phyloP scores from a whole-genome alignment of 2,329 filamentous ascomycete species.

The Penicillium sp. region DNA sequence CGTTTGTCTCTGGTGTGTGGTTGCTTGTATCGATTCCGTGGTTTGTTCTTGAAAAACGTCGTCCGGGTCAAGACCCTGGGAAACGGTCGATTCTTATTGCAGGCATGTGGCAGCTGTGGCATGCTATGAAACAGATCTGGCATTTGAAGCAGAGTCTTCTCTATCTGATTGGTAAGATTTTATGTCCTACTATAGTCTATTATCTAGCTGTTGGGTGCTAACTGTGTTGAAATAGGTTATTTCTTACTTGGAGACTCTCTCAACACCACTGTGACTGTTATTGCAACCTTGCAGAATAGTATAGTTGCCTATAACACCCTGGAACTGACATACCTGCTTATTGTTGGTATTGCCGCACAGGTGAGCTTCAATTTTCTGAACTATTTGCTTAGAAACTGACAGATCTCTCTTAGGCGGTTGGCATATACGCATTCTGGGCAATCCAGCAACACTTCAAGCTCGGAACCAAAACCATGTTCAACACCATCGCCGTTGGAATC shows the following conservation, averaged over 20 bases:
- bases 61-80: slow-evolving; percentile 57
- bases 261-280: slow-evolving; percentile 68
- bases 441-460: slow-evolving; percentile 60
- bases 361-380: slow-evolving; percentile 30
- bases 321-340: slow-evolving; percentile 63
- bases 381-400: neutral
- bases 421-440: slow-evolving; percentile 62
- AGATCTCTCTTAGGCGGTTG: slow-evolving; percentile 39
- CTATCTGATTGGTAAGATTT: slow-evolving; percentile 56
- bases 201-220: neutral
- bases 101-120: slow-evolving; percentile 61
- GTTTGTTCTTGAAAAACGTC: slow-evolving; percentile 64
- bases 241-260: slow-evolving; percentile 68
- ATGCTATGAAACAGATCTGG: slow-evolving; percentile 61
- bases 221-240: slow-evolving; percentile 45
- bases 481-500: slow-evolving; percentile 60
- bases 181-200: neutral
- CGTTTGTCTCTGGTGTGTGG: slow-evolving; percentile 65
- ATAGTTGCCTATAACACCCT: slow-evolving; percentile 65
- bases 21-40: slow-evolving; percentile 63
- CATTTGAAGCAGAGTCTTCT: slow-evolving; percentile 63
- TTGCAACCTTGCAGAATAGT: slow-evolving; percentile 63
- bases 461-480: slow-evolving; percentile 68
- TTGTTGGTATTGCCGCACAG: slow-evolving; percentile 64
- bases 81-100: slow-evolving; percentile 52